Evolutionary conservation across 2,329 filamentous ascomycete genomes (phyloP).

Genomic region (Fusarium transvaalense): DNA sequence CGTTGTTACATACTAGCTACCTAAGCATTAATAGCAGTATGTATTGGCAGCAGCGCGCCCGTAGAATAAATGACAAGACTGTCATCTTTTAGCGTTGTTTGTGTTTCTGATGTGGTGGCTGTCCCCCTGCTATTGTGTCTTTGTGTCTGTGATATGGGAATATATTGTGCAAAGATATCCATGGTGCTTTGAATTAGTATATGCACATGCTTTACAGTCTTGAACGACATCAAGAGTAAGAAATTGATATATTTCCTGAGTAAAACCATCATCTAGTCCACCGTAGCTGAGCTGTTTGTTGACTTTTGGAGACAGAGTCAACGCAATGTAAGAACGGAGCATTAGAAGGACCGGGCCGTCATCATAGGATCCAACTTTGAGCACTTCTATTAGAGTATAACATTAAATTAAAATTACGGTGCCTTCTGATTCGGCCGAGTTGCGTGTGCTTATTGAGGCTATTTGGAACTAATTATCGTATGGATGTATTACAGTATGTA

Average conservation of each 20-base stretch:
- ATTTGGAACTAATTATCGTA: conserved; percentile 24
- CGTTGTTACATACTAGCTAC: background rate
- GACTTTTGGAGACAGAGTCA: background rate
- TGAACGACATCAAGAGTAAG: background rate
- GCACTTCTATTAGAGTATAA: background rate
- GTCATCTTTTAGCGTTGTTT: conserved; percentile 25
- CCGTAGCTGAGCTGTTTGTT: background rate
- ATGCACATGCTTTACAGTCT: background rate
- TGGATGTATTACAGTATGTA: too few species aligned
- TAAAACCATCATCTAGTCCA: background rate
- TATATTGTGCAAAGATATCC: background rate
- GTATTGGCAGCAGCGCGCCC: background rate
- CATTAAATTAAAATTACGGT: background rate
- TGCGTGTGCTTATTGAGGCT: conserved; percentile 24
- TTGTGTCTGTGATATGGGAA: background rate
- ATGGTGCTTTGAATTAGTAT: background rate
- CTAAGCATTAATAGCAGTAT: background rate
- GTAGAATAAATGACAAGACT: background rate
- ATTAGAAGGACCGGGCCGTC: conserved; percentile 35
- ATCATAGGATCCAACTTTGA: conserved; percentile 21
- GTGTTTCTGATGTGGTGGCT: conserved; percentile 9
- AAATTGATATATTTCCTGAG: background rate
- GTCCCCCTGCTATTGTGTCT: conserved; percentile 8
- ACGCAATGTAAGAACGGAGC: conserved; percentile 11
- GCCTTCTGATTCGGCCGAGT: conserved; percentile 8